Conservation (phyloP, 129 eudicot species). For the Escallonia herrerae region DNA sequence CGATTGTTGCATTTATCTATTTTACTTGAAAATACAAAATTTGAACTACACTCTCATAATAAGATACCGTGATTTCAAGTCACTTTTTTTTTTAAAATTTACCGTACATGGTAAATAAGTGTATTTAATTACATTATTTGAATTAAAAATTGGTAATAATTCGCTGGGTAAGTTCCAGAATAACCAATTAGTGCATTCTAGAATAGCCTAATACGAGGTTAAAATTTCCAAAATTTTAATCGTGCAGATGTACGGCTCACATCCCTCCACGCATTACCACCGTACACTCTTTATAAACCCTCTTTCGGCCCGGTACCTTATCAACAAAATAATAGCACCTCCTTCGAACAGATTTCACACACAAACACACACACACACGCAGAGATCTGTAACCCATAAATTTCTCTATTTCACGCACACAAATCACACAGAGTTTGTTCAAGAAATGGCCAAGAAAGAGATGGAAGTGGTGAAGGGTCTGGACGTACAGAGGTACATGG, state of each 20-base stretch:
- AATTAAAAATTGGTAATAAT: no score
- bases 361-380: not conserved
- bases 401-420: not conserved
- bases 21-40: no score
- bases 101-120: no score
- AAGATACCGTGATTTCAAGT: no score
- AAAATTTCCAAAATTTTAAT: no score
- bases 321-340: not conserved
- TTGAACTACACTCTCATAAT: no score
- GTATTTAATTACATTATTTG: no score
- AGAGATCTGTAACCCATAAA: not conserved
- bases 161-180: no score
- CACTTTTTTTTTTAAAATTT: no score
- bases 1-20: no score
- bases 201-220: no score
- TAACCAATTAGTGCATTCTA: no score
- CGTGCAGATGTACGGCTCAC: not conserved
- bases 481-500: conserved; percentile 66
- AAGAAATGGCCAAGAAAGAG: conserved; percentile 45
- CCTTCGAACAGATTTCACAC: not conserved
- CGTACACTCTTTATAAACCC: not conserved
- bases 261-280: not conserved
- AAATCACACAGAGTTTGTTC: not conserved
- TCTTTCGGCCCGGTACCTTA: not conserved
- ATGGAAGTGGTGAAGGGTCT: conserved; percentile 72